Evolutionary conservation across 2,329 filamentous ascomycete species (phyloP), one percentile per base, ranked within the genome.

Genomic region (Trichoderma gracile): DNA sequence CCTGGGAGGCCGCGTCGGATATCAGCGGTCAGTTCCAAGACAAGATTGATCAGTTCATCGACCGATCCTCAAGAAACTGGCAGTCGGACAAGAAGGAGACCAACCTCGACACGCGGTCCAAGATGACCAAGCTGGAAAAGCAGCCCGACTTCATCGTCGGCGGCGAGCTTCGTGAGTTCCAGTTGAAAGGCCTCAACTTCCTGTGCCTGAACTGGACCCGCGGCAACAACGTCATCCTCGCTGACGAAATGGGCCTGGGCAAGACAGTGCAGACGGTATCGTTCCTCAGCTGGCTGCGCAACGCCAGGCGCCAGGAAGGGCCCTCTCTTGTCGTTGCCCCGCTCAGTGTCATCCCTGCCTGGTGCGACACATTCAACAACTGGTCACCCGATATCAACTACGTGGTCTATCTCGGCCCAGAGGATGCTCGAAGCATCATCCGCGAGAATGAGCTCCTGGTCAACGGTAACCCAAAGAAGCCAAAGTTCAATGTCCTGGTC

Each of bases 191-290:
- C 33, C 81, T 99, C 66, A 98, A 98, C 79, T 99, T 97, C 77
- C 82, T 99, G 67, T 92, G 92, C 52, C 92, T 96, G 78, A 97
- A 98, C 77, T 99, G 96, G 96, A 92, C 91, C 60, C 89, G 90
- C 72, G 89, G 88, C 63, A 95, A 95, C 76, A 99, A 98, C 71
- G 95, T 98, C 73, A 97, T 99, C 71, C 84, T 99, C 60, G 95
- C 95, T 55, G 95, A 99, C 74, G 95, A 99, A 78, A 99, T 99
- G 95, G 95, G 95, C 71, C 84, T 99, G 15, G 95, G 95, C 30
- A 99, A 99, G 80, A 99, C 95, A 0, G 95, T 99, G 0, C 95
- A 99, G 78, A 97, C 94, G 0, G 93, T 99, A 30, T 89, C 94
- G 0, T 98, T 98, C 76, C 89, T 99, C 76, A 97, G 94, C 75